phyloP scores from a whole-genome alignment of 164 flowering plant genomes.

The Pachysandra terminalis region DNA sequence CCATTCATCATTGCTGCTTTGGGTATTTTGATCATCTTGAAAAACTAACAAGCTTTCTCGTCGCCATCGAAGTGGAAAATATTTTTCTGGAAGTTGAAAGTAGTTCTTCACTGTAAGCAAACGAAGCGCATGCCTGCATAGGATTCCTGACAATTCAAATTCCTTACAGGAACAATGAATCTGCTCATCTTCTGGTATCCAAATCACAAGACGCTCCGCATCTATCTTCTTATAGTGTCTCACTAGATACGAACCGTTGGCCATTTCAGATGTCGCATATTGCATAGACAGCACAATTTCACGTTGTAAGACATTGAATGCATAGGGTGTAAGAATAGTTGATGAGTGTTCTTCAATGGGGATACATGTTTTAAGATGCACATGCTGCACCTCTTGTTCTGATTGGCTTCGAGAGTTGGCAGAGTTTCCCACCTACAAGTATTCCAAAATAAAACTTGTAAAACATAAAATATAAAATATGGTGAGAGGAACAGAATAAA shows the following conservation, averaged over 20 bases:
- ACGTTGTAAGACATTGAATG: constrained; percentile 54
- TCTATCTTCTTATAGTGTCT: constrained; percentile 60
- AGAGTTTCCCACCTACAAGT: constrained; percentile 36
- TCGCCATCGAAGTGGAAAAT: constrained; percentile 50
- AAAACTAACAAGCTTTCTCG: constrained; percentile 35
- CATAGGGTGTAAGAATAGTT: constrained; percentile 54
- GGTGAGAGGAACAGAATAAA: background rate
- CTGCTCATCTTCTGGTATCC: constrained; percentile 58
- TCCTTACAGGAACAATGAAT: constrained; percentile 64
- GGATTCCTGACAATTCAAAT: constrained; percentile 60
- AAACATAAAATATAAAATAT: background rate
- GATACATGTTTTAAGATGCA: constrained; percentile 42
- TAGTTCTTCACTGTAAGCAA: constrained; percentile 52
- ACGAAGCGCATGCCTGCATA: constrained; percentile 66
- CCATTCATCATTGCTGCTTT: constrained; percentile 31
- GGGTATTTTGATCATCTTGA: constrained; percentile 23
- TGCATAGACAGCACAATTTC: constrained; percentile 58
- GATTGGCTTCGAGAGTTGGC: constrained; percentile 33
- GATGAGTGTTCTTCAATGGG: constrained; percentile 73
- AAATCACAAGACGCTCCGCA: constrained; percentile 43
- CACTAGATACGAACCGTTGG: constrained; percentile 51
- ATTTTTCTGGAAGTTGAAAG: constrained; percentile 66
- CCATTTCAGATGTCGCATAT: constrained; percentile 52
- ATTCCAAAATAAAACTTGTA: constrained; percentile 6
- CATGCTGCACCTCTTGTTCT: constrained; percentile 33